phyloP scores from a whole-genome alignment of 1,139 yeast species.

The Hansenula lynferdii region DNA sequence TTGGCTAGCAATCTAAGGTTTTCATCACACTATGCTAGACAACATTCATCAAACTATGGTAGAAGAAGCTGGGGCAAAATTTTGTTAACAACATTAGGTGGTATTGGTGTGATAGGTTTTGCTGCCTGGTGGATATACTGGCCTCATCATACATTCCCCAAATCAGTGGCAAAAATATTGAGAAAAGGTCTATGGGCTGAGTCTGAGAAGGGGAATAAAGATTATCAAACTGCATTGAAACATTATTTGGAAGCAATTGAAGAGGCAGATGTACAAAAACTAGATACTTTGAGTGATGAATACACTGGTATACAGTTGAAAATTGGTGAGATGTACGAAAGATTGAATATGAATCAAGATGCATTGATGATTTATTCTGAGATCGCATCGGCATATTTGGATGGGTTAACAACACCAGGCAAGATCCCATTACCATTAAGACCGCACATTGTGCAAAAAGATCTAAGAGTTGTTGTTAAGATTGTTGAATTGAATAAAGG shows the following conservation, averaged over 20 bases:
- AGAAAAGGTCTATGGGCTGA: conserved; percentile 85
- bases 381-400: conserved; percentile 56
- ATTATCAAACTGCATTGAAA: conserved; percentile 61
- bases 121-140: conserved; percentile 49
- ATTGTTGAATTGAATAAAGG: conserved; percentile 51
- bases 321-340: conserved; percentile 81
- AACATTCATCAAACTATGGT: background rate
- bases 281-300: conserved; percentile 59
- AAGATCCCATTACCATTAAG: conserved; percentile 31
- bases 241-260: conserved; percentile 55
- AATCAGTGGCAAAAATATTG: conserved; percentile 60
- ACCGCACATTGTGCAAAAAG: conserved; percentile 66
- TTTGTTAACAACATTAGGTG: conserved; percentile 22
- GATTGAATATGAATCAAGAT: conserved; percentile 52
- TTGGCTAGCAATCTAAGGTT: background rate
- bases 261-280: conserved; percentile 37
- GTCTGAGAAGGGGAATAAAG: conserved; percentile 60
- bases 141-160: conserved; percentile 55
- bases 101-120: conserved; percentile 30
- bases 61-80: conserved; percentile 18
- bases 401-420: conserved; percentile 41
- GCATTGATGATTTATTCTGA: conserved; percentile 67
- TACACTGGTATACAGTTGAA: conserved; percentile 86
- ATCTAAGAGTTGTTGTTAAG: conserved; percentile 63
- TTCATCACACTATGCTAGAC: conserved; percentile 1